A percentile compares a stretch with the other conserved stretches of the same genome.
phyloP scores from a whole-genome alignment of 1,284 basidiomycete genomes.

The Apiotrichum laibachii region DNA sequence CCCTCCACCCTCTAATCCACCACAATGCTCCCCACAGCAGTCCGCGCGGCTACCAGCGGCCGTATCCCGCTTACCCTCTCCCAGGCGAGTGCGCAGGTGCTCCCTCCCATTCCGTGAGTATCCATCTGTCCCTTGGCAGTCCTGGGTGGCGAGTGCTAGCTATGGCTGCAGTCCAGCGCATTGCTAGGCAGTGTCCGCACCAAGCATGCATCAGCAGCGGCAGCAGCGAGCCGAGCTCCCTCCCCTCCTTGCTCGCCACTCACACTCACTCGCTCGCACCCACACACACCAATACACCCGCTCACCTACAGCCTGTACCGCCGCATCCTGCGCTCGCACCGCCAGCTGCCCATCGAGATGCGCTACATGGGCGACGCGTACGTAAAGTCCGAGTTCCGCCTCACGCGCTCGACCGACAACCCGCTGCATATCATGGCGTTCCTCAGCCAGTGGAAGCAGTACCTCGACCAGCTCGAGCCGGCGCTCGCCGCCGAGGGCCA shows the following conservation, averaged over 20 bases:
- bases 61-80: conserved; percentile 63
- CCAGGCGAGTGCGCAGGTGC: conserved; percentile 63
- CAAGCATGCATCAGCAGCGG: too few species aligned
- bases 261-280: too few species aligned
- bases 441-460: conserved; percentile 86
- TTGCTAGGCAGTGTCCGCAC: too few species aligned
- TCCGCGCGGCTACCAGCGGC: conserved; percentile 53
- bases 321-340: conserved; percentile 73
- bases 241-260: conserved; percentile 16
- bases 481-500: conserved; percentile 20
- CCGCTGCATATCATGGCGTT: conserved; percentile 88
- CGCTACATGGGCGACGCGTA: conserved; percentile 81
- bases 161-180: too few species aligned
- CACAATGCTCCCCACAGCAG: conserved; percentile 56
- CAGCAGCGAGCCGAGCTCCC: background rate
- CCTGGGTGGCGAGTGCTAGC: too few species aligned
- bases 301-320: conserved; percentile 65
- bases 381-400: conserved; percentile 82
- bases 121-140: background rate
- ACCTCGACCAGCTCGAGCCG: conserved; percentile 66
- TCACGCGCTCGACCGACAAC: conserved; percentile 74
- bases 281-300: background rate
- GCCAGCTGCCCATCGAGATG: conserved; percentile 72
- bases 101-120: conserved; percentile 76
- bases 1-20: background rate